These are phyloP conservation scores for Prunus yedoensis DNA, from an alignment of 331 rosid species.

Conservation along the genomic window DNA sequence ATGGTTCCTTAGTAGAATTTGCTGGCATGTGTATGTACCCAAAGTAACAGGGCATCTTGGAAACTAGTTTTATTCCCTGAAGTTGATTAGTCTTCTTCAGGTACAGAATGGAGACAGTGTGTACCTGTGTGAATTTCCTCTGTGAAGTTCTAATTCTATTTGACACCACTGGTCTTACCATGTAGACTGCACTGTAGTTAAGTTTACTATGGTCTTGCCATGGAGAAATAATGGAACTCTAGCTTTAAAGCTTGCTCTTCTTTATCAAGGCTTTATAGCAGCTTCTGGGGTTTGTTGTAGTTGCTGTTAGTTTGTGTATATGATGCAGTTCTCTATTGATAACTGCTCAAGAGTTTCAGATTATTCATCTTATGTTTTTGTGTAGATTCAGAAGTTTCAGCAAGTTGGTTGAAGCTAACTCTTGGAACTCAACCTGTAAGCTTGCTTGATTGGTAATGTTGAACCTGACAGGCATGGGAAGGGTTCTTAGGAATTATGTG, in stretches of 20 bases:
- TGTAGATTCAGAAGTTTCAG: constrained; percentile 39
- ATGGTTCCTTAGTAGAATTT: neutral
- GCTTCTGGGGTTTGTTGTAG: neutral
- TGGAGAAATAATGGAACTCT: neutral
- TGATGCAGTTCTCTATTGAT: constrained; percentile 9
- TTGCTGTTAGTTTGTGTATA: neutral
- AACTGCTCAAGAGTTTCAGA: constrained; percentile 19
- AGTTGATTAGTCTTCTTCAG: neutral
- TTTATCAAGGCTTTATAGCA: neutral
- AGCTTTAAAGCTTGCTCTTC: neutral
- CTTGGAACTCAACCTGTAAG: constrained; percentile 34
- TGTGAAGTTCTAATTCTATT: neutral
- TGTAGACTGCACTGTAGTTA: neutral
- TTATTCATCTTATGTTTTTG: constrained; percentile 29
- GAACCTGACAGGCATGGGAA: constrained; percentile 32
- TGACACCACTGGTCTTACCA: neutral
- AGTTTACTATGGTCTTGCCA: neutral
- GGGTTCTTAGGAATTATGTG: constrained; percentile 29
- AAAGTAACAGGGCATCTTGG: neutral
- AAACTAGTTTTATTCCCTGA: neutral
- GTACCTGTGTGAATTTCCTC: neutral
- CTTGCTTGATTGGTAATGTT: constrained; percentile 29
- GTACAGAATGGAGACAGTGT: neutral
- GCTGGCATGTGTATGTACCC: neutral
- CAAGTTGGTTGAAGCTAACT: constrained; percentile 37